Base-by-base conservation (phyloP, 1,284 basidiomycete species). In the Sanghuangporus baumii region DNA sequence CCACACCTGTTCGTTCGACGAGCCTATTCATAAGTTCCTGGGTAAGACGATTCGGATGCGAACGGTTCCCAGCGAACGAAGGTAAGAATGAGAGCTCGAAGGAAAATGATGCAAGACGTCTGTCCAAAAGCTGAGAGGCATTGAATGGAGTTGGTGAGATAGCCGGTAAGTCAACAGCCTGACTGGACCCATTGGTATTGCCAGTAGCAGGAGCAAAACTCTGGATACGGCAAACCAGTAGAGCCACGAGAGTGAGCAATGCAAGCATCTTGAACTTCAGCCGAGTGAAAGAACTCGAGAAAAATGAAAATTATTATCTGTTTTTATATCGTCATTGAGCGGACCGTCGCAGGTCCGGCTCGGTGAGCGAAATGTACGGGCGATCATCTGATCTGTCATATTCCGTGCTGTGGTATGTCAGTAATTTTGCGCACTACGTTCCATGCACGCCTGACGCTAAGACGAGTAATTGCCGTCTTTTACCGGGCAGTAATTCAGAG, bases 81-180 rank as follows among this genome's bases (percentile, higher is more conserved):
- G 71, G 66, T 38, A 76, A 61, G 61, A 72, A 75, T 8, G 73
- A 68, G 51, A 72, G 70, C 65, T 76, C 75, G 58, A 76, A 71
- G 0, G 72, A 74, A 57, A 76, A 73, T 2, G 72, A 73, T 11
- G 73, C 70, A 9, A 75, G 71, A 16, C 69, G 65, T 1, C 66
- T 69, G 59, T 74, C 72, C 3, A 76, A 66, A 11, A 67, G 36
- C 64, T 73, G 72, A 34, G 74, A 74, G 11, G 71, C 71, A 64
- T 69, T 67, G 26, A 47, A 37, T 1, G 71, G 69, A 37, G 16
- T 20, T 6, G 61, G 48, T 12, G 68, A 63, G 5, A 68, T 67
- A 4, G 23, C 23, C 11, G 67, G 65, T 8, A 67, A 50, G 3
- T 31, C 18, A 36, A 70, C 37, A n/a, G 20, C 37, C 9, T 46